Conservation (phyloP, 2,329 filamentous ascomycete species). For the Paraphaeosphaeria minitans region DNA sequence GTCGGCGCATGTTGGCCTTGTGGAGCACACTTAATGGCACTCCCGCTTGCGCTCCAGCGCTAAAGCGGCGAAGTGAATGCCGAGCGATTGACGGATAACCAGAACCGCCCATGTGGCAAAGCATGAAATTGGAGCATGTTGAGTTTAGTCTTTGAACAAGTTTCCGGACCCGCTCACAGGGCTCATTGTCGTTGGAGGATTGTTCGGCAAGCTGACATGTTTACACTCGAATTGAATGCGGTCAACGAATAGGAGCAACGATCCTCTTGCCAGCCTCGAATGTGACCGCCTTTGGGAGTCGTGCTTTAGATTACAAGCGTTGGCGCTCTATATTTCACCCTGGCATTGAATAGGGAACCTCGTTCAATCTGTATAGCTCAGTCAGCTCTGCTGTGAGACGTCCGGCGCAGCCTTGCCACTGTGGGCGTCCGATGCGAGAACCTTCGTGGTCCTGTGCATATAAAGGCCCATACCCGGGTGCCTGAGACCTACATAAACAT, state of each 20-base stretch:
- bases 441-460: constrained; percentile 1
- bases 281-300: constrained; percentile 24
- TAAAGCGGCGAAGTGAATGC: constrained; percentile 2
- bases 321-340: constrained; percentile 6
- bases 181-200: constrained; percentile 19
- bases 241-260: constrained; percentile 29
- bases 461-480: constrained; percentile 6
- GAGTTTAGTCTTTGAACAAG: constrained; percentile 18
- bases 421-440: neutral
- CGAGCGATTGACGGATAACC: constrained; percentile 6
- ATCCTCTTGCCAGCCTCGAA: constrained; percentile 22
- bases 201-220: constrained; percentile 30
- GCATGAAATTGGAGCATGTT: constrained; percentile 26
- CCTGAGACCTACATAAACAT: constrained; percentile 1
- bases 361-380: constrained; percentile 36
- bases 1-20: neutral
- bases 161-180: constrained; percentile 28
- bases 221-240: constrained; percentile 26
- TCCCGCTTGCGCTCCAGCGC: neutral
- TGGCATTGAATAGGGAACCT: constrained; percentile 7
- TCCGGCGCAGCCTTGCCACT: neutral
- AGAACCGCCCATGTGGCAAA: constrained; percentile 34
- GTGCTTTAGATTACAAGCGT: constrained; percentile 14
- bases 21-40: neutral
- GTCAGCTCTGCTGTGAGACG: constrained; percentile 27